Evolutionary conservation across 352 stramenopile genomes (phyloP).

Genomic region (Pythium scleroteichum): DNA sequence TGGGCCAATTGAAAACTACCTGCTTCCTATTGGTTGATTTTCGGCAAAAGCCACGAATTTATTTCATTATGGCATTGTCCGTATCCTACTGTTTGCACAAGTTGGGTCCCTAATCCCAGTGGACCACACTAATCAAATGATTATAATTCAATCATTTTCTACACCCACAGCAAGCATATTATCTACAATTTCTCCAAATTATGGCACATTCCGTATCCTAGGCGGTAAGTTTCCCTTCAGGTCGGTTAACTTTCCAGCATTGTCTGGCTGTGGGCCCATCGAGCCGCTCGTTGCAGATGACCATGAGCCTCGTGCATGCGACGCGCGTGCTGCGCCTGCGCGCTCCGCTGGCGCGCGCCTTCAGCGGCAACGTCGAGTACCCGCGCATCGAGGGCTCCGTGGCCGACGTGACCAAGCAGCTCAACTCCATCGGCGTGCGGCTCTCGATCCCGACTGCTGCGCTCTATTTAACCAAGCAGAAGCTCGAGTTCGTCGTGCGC

Average conservation of each 20-base stretch:
- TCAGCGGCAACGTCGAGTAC: slow-evolving; percentile 85
- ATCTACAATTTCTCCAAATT: too few species aligned
- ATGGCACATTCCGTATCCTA: too few species aligned
- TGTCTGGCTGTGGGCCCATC: slow-evolving; percentile 12
- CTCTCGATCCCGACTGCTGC: slow-evolving; percentile 78
- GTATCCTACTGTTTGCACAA: background rate
- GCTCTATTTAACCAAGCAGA: slow-evolving; percentile 79
- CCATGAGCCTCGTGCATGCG: slow-evolving; percentile 1
- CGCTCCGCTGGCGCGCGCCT: slow-evolving; percentile 35
- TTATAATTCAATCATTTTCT: too few species aligned
- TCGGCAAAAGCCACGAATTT: too few species aligned
- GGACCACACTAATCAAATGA: too few species aligned
- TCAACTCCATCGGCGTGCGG: slow-evolving; percentile 70
- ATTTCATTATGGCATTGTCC: too few species aligned
- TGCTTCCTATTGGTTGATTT: too few species aligned
- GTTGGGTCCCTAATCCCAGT: too few species aligned
- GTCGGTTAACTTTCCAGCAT: too few species aligned
- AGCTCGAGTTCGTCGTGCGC: slow-evolving; percentile 83
- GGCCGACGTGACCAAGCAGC: slow-evolving; percentile 62
- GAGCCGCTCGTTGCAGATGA: background rate
- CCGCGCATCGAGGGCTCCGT: slow-evolving; percentile 76
- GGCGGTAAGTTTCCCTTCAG: slow-evolving; percentile 10
- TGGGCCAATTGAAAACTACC: too few species aligned
- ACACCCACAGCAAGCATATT: too few species aligned
- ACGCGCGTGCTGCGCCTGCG: slow-evolving; percentile 3